Evolutionary conservation across 352 stramenopile genomes (phyloP), one percentile per base, ranked within the genome.

Genomic region (Elongisporangium undulatum): DNA sequence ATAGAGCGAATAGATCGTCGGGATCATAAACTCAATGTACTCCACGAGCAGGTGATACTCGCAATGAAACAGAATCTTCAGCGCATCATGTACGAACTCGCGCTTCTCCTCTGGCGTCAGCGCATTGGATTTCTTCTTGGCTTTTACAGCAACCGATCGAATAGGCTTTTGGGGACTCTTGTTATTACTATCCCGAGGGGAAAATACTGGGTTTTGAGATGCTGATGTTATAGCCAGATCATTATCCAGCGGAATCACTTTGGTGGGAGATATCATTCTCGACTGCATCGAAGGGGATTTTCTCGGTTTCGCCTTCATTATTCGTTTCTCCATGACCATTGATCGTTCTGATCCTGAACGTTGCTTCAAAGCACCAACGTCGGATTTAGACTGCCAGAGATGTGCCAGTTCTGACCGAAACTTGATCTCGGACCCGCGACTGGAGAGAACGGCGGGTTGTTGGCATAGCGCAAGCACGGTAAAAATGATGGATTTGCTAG

Each of bases 1-100:
- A 34, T 75, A 71, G 1, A 63, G 10, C 0, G 52, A 39, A 39
- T 67, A 75, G n/a, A 75, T 45, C 3, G 57, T 57, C 13, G 68
- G 68, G 1, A 75, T 54, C 6, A 62, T 51, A 48, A 53, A 69
- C 48, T 72, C 68, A 45, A 75, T 58, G 23, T 70, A 75, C 34
- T 68, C 57, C 1, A 69, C 55, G 2, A 72, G 51, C 10, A 61
- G 48, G 8, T 61, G 56, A 49, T 68, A 75, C 26, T 75, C 68
- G 21, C 49, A 59, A 21, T 62, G 61, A 17, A 75, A 75, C 13
- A 75, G 55, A 10, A 75, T 24, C 7, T 62, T 10, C 5, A 67
- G 13, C 29, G 29, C 4, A 13, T 41, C 29, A 41, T 41, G 29
- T 9, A 15, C 29, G 29, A 41, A 41, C 8, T 41, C 29, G 9